Base-by-base conservation (phyloP, 2,329 filamentous ascomycete genomes). In the Pseudomassariella vexata region DNA sequence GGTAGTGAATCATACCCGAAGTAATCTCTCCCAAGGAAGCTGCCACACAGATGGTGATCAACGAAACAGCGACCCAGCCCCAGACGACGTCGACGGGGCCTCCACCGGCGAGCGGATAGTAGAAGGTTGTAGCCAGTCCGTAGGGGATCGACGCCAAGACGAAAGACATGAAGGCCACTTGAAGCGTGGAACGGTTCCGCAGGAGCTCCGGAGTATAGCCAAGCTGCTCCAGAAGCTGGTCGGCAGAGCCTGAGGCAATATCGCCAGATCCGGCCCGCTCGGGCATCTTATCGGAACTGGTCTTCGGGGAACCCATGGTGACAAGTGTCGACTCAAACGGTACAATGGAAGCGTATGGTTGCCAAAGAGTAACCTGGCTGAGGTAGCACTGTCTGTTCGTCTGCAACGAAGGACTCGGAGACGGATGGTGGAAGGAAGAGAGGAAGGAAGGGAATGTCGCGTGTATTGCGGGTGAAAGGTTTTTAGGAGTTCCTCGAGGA, bases 91-190 rank as follows among this genome's bases (percentile, higher is more conserved):
- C 73, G 38, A 76, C 73, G 6, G 80, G 76, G 2, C 81, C 81
- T 38, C 81, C 81, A 40, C 74, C 76, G 35, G 73, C 62, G 24
- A 85, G 57, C 4, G 82, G 80, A 51, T 83, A 85, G 55, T 68
- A 70, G 44, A 85, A 56, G 6, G 79, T 85, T 2, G 82, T 86
- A 26, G 79, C 72, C 23, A 86, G 66, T 47, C 82, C 82, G 56
- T 85, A 86, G 8, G 82, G 82, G 39, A 85, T 82, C 3, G 81
- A 80, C 28, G 82, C 80, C 33, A 86, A 71, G 44, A 85, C 81
- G 50, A 85, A 86, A 39, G 78, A 82, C 79, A 83, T 84, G 67
- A 83, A 83, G 45, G 78, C 77, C 32, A 83, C 79, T 56, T 82
- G 78, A 42, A 76, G 65, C 2, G 79, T 83, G 26, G 79, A 82